Evolutionary conservation across 208 protist species (phyloP), one percentile per base, ranked within the genome.

Genomic region (Acanthamoeba healyi): DNA sequence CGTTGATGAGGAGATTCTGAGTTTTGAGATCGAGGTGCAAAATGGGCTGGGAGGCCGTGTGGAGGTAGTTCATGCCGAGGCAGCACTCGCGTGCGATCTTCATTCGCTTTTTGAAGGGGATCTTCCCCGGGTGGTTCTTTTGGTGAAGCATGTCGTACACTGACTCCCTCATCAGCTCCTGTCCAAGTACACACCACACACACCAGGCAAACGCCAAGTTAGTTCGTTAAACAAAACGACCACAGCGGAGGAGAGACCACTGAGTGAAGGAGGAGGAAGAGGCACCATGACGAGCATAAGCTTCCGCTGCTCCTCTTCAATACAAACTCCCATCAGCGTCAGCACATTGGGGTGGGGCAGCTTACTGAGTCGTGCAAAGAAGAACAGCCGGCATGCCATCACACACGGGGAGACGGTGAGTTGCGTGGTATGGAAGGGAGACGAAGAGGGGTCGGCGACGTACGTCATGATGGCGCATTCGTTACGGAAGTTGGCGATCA

Each of bases 21-120:
- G 34, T 93, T 38, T 95, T 95, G 86, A 95, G 94, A 86, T 95
- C 94, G 44, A 77, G 94, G 49, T 95, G 94, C 12, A 95, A 86
- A 29, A 95, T 93, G 34, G 94, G 94, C 36, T 92, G 94, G 19
- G 36, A 63, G 24, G 36, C 32, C 2, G 24, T 86, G 84, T 95
- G 94, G n/a, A 95, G 54, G 84, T 61, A 44, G 63, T 94, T 82
- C 44, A 94, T 94, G 54, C 89, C 89, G 6, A 94, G 61, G 26
- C 34, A 36, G 42, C 42, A 51, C 29, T 94, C 63, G 17, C 40
- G 32, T 6, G 70, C 65, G 24, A 94, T 24, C 67, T 94, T 77
- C 70, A 82, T 84, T 7, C 46, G 54, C 38, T 84, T 94, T 36
- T 94, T 94, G 61, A 84, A 82, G 38, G 89, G 36, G 19, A 86